These are phyloP conservation scores for Babesia microti DNA, from an alignment of 169 alveolate genomes.

Conservation along the genomic window DNA sequence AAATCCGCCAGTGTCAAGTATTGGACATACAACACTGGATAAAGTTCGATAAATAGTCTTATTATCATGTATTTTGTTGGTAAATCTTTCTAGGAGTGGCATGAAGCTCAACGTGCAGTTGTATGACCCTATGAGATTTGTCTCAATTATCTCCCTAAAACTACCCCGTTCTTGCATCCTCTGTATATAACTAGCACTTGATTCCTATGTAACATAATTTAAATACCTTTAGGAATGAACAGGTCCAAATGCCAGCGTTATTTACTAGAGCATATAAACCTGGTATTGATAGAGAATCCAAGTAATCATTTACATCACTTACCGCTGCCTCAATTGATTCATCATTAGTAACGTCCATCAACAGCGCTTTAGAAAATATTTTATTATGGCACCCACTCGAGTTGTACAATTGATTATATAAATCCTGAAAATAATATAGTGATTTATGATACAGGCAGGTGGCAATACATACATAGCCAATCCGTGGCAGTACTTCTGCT, in stretches of 20 bases:
- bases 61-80: too few species aligned
- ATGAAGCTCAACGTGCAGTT: slow-evolving; percentile 6
- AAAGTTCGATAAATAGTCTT: too few species aligned
- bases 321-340: slow-evolving; percentile 6
- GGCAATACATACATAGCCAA: slow-evolving; percentile 23
- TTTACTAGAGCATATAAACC: slow-evolving; percentile 17
- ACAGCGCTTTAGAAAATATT: background rate
- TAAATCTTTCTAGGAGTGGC: background rate
- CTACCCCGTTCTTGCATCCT: slow-evolving; percentile 6
- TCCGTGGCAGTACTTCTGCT: slow-evolving; percentile 9
- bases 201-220: slow-evolving; percentile 8
- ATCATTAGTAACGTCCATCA: slow-evolving; percentile 18
- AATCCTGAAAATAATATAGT: background rate
- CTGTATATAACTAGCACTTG: slow-evolving; percentile 1
- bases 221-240: slow-evolving; percentile 15
- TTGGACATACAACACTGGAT: too few species aligned
- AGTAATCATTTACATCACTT: background rate
- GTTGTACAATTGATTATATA: background rate
- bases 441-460: slow-evolving; percentile 14
- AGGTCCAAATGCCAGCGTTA: slow-evolving; percentile 45
- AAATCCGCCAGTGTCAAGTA: too few species aligned
- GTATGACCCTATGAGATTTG: slow-evolving; percentile 25
- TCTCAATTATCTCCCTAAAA: slow-evolving; percentile 27
- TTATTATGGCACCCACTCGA: slow-evolving; percentile 1
- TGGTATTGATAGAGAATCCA: slow-evolving; percentile 4